Percentiles rank a stretch among this genome's conserved stretches.
Conservation (phyloP, 495 filamentous ascomycete genomes). For the Glutinoglossum americanum region DNA sequence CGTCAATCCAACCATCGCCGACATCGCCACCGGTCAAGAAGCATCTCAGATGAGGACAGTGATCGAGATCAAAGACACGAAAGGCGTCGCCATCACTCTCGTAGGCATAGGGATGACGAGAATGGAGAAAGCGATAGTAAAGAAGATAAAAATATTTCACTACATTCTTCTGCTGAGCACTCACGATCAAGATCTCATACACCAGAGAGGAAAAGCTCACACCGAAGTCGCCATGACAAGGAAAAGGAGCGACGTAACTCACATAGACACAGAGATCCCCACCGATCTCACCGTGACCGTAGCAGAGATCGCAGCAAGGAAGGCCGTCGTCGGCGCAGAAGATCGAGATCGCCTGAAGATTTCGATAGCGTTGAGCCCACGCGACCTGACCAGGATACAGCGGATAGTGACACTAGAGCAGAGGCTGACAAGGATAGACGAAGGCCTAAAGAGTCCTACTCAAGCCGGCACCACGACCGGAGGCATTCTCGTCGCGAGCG, state of each 20-base stretch:
- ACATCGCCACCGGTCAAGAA: conserved; percentile 36
- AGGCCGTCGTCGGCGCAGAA: conserved; percentile 11
- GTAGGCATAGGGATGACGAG: conserved; percentile 27
- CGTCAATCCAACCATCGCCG: conserved; percentile 30
- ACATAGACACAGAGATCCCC: conserved; percentile 17
- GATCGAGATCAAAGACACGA: conserved; percentile 26
- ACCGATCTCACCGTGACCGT: conserved; percentile 19
- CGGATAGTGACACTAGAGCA: background rate
- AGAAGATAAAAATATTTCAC: conserved; percentile 10
- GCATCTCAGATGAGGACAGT: conserved; percentile 25
- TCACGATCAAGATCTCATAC: conserved; percentile 1
- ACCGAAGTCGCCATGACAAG: conserved; percentile 1
- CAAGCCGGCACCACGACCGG: background rate
- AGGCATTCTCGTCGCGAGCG: background rate
- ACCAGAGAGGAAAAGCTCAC: background rate
- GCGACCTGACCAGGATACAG: background rate
- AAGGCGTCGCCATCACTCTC: conserved; percentile 21
- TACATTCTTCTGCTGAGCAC: conserved; percentile 16
- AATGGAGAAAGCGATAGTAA: conserved; percentile 22
- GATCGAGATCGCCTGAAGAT: conserved; percentile 4
- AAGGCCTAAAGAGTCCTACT: conserved; percentile 3
- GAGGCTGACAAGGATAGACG: conserved; percentile 4
- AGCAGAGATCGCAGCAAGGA: conserved; percentile 1
- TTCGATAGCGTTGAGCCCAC: background rate
- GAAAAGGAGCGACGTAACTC: conserved; percentile 22